phyloP scores from a whole-genome alignment of 208 protist genomes.

The Leishmania tarentolae region DNA sequence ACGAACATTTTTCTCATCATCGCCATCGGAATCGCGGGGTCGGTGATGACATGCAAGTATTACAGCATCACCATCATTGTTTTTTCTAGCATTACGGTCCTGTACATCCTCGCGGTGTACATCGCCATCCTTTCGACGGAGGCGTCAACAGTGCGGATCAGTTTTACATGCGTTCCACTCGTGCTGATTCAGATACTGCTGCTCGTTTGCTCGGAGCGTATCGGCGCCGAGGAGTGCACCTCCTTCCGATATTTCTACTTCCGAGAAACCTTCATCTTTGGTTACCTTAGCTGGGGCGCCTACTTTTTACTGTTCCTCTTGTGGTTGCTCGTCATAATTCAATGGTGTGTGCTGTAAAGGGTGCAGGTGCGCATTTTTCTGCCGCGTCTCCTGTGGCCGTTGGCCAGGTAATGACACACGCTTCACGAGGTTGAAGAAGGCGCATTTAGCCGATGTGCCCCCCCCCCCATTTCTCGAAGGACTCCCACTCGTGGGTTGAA shows the following conservation, averaged over 20 bases:
- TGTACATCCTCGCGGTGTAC: slow-evolving; percentile 39
- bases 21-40: slow-evolving; percentile 20
- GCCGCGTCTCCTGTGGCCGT: slow-evolving; percentile 28
- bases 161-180: slow-evolving; percentile 38
- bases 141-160: slow-evolving; percentile 30
- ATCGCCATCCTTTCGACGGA: slow-evolving; percentile 26
- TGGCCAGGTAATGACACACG: slow-evolving; percentile 9
- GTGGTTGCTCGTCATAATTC: slow-evolving; percentile 46
- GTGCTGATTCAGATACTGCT: slow-evolving; percentile 37
- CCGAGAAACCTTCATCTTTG: slow-evolving; percentile 39
- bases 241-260: slow-evolving; percentile 11
- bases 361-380: slow-evolving; percentile 31
- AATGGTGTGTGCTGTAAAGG: slow-evolving; percentile 18
- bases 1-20: slow-evolving; percentile 54
- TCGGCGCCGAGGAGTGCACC: slow-evolving; percentile 2
- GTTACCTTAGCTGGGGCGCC: slow-evolving; percentile 39
- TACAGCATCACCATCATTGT: slow-evolving; percentile 31
- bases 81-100: slow-evolving; percentile 33
- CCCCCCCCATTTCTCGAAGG: background rate
- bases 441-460: background rate
- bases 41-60: slow-evolving; percentile 20
- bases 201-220: slow-evolving; percentile 26
- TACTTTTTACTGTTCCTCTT: slow-evolving; percentile 37
- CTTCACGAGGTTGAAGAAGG: background rate
- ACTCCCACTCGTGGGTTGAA: background rate